phyloP scores from a whole-genome alignment of 352 stramenopile genomes.

The Pythium angustatum region DNA sequence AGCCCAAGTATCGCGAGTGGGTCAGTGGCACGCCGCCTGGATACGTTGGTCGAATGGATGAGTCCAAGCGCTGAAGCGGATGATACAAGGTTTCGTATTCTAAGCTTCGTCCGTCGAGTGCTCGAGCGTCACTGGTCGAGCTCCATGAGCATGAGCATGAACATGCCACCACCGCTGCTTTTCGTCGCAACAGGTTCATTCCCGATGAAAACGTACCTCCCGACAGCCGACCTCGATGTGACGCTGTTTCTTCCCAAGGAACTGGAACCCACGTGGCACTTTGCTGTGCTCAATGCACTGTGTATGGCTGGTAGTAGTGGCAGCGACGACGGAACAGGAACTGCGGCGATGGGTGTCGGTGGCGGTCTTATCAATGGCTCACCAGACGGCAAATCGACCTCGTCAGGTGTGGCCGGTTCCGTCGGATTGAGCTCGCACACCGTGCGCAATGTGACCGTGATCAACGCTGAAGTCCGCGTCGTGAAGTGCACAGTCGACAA shows the following conservation, averaged over 20 bases:
- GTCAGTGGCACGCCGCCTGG: constrained; percentile 32
- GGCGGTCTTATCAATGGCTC: constrained; percentile 27
- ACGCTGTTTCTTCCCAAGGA: constrained; percentile 79
- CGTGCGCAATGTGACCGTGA: constrained; percentile 89
- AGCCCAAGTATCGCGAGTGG: background rate
- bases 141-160: constrained; percentile 12
- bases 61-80: constrained; percentile 63
- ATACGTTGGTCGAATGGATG: constrained; percentile 66
- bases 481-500: constrained; percentile 93
- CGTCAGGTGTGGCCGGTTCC: background rate
- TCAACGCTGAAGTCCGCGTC: constrained; percentile 86
- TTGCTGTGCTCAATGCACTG: constrained; percentile 80
- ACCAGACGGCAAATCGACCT: constrained; percentile 16
- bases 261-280: constrained; percentile 85
- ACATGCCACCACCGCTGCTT: constrained; percentile 46
- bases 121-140: constrained; percentile 45
- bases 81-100: constrained; percentile 57
- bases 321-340: constrained; percentile 19
- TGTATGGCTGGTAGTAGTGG: constrained; percentile 59
- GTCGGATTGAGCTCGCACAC: constrained; percentile 33
- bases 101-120: constrained; percentile 67
- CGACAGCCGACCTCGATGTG: constrained; percentile 84
- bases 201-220: constrained; percentile 90
- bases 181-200: constrained; percentile 85
- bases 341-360: background rate